Evolutionary conservation across 192 early-diverging fungal genomes (phyloP).

Genomic region (Haplosporangium gracile): DNA sequence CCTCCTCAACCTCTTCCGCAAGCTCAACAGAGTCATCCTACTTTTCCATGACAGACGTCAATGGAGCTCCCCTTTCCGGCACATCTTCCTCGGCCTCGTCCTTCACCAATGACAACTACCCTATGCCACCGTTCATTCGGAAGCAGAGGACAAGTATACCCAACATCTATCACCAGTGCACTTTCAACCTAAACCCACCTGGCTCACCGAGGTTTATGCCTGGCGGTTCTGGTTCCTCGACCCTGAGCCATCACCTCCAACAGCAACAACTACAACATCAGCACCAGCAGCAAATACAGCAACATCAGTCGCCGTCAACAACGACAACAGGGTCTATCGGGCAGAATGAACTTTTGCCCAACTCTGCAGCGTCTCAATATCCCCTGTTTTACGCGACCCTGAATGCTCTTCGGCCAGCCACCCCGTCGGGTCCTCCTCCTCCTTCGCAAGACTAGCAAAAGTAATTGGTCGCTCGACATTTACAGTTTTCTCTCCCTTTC

Average conservation of each 20-base stretch:
- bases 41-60: conserved; percentile 33
- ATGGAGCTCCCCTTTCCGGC: neutral
- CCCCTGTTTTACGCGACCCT: conserved; percentile 53
- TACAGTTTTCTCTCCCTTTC: neutral
- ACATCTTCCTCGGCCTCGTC: conserved; percentile 10
- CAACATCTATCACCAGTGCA: conserved; percentile 53
- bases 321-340: neutral
- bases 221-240: conserved; percentile 3
- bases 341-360: neutral
- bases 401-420: conserved; percentile 41
- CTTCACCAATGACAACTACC: conserved; percentile 31
- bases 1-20: conserved; percentile 30
- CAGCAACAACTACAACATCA: conserved; percentile 25
- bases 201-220: conserved; percentile 13
- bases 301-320: conserved; percentile 7
- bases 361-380: conserved; percentile 40
- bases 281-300: conserved; percentile 23
- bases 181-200: conserved; percentile 42
- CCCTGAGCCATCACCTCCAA: conserved; percentile 30
- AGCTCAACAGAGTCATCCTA: conserved; percentile 24
- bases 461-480: neutral
- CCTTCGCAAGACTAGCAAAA: conserved; percentile 23
- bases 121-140: conserved; percentile 47
- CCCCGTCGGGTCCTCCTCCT: conserved; percentile 21
- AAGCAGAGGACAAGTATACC: conserved; percentile 57